Conservation (phyloP, 306 rosid species). For the Canavalia gladiata region DNA sequence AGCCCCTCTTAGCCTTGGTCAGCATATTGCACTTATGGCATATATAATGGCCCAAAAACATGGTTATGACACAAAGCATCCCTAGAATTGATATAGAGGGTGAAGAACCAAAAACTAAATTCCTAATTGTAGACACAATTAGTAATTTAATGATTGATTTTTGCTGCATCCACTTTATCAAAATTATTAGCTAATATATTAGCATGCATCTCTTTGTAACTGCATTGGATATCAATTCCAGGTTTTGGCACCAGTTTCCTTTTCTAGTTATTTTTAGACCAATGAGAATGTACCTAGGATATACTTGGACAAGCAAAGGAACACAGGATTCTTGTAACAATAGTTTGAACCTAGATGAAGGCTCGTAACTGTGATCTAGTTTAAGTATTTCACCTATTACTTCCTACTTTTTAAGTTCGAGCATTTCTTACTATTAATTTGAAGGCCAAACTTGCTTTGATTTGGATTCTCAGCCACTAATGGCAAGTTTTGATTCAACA, state of each 20-base stretch:
- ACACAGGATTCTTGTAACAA: slow-evolving; percentile 79
- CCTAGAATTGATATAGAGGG: slow-evolving; percentile 57
- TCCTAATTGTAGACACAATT: slow-evolving; percentile 78
- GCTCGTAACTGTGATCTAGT: slow-evolving; percentile 87
- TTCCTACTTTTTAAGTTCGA: slow-evolving; percentile 86
- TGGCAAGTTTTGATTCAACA: slow-evolving; percentile 39
- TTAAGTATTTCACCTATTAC: slow-evolving; percentile 85
- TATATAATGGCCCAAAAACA: too few species aligned
- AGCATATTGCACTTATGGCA: too few species aligned
- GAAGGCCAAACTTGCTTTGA: slow-evolving; percentile 47
- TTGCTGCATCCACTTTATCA: slow-evolving; percentile 92
- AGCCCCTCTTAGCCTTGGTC: too few species aligned
- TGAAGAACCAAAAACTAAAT: slow-evolving; percentile 63
- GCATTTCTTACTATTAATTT: slow-evolving; percentile 64
- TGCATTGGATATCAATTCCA: slow-evolving; percentile 60
- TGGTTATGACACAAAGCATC: not conserved
- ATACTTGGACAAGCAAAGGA: slow-evolving; percentile 81
- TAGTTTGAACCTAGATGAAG: slow-evolving; percentile 84
- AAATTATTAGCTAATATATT: slow-evolving; percentile 83
- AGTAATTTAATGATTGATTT: slow-evolving; percentile 80
- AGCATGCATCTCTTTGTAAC: slow-evolving; percentile 74
- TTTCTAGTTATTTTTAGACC: slow-evolving; percentile 77
- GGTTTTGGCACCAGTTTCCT: slow-evolving; percentile 95
- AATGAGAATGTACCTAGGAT: slow-evolving; percentile 81
- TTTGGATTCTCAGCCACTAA: slow-evolving; percentile 52